These are phyloP conservation scores for Carex parvula DNA, from an alignment of 176 grass and related monocot genomes.

Conservation along the genomic window DNA sequence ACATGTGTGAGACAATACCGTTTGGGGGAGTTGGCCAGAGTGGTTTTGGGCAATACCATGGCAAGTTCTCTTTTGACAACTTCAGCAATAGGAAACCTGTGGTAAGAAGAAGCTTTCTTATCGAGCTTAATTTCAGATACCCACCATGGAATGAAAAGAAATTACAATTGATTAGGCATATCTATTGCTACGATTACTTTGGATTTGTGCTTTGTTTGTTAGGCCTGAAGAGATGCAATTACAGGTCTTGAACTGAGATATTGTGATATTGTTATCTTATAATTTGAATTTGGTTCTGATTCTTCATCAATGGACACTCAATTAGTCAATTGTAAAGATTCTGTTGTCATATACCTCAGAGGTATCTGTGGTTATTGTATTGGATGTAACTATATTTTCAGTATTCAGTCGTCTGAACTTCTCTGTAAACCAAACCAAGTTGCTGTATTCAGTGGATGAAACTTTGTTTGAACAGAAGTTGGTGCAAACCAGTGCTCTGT, in stretches of 20 bases:
- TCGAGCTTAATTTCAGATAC: conserved; percentile 62
- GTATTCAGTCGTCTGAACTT: neutral
- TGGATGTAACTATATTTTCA: neutral
- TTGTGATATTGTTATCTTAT: neutral
- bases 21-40: conserved; percentile 85
- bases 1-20: conserved; percentile 51
- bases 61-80: conserved; percentile 84
- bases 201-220: conserved; percentile 48
- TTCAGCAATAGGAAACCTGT: conserved; percentile 93
- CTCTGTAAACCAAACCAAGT: neutral
- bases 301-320: neutral
- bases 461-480: neutral
- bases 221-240: conserved; percentile 45
- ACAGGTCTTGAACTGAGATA: neutral
- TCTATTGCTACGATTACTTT: conserved; percentile 55
- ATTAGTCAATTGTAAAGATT: neutral
- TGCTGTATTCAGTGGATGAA: neutral
- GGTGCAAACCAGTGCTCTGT: neutral
- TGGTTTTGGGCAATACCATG: conserved; percentile 88
- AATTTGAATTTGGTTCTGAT: neutral
- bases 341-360: neutral
- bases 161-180: conserved; percentile 50
- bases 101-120: conserved; percentile 48
- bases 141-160: conserved; percentile 77
- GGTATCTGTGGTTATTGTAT: neutral